Evolutionary conservation across 2,329 filamentous ascomycete species (phyloP), one percentile per base, ranked within the genome.

Genomic region (Ophiostoma tasmaniense): DNA sequence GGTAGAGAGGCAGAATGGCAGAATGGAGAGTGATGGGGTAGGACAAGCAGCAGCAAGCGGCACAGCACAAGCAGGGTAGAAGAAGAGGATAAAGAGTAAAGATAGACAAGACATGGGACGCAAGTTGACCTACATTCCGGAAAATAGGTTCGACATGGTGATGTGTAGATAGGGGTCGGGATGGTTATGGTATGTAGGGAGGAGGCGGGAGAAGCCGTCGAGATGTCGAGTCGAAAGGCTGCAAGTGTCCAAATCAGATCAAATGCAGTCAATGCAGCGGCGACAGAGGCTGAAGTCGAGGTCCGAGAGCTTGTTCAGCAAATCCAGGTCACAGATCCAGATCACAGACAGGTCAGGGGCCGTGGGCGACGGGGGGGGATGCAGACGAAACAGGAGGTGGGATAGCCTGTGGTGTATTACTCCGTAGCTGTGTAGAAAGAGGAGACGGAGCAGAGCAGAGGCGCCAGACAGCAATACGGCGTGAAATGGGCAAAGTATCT

Each of bases 91-190:
- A 28, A 61, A 30, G 55, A 61, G 5, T 4, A 33, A 8, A 33
- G 5, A 33, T n/a, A 33, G 33, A 33, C 33, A 8, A 33, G 33
- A 33, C 22, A 61, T 55, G 22, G 50, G 50, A 55, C n/a, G 20
- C 20, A 17, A 20, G 7, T 11, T n/a, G 33, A 73, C 73, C 70
- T 68, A 74, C 73, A 74, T 74, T 69, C 73, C 73, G 20, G 73
- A 74, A 71, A 74, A 73, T 30, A 74, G 70, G 70, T 73, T 72
- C 68, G 74, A 75, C 81, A 79, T 77, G 68, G 68, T 66, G 55
- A 30, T 17, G 61, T 62, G 37, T 33, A 33, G 33, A 61, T 14
- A 25, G 37, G 28, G 30, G 42, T 45, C 7, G 42, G 17, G 42
- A 13, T 45, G 42, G 20, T 45, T 20, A 20, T 45, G 17, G 7